A percentile compares a stretch with the other conserved stretches of the same genome.
Evolutionary conservation across 1,284 basidiomycete species (phyloP).

Genomic region (Trichosporon coremiiforme): DNA sequence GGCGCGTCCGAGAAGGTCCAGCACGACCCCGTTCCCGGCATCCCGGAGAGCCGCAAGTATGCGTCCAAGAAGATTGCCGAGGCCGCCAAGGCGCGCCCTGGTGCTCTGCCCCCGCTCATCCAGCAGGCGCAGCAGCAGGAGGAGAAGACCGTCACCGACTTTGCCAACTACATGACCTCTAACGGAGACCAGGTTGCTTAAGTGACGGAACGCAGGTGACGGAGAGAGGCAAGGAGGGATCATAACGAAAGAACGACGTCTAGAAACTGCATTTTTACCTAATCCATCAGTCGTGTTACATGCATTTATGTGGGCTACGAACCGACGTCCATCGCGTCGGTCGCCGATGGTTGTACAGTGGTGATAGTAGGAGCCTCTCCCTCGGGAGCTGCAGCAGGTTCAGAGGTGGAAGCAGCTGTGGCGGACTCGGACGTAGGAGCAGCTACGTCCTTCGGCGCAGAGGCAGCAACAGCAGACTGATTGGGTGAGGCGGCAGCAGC

Average conservation of each 20-base stretch:
- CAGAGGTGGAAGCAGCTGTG: not conserved
- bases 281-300: constrained; percentile 19
- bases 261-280: constrained; percentile 9
- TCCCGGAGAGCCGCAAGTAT: constrained; percentile 56
- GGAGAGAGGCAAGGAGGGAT: too few species aligned
- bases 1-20: constrained; percentile 67
- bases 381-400: not conserved
- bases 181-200: constrained; percentile 37
- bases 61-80: constrained; percentile 51
- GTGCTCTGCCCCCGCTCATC: constrained; percentile 50
- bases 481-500: not conserved
- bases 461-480: not conserved
- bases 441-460: not conserved
- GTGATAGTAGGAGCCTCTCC: not conserved
- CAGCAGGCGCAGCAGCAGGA: constrained; percentile 38
- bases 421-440: not conserved
- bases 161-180: constrained; percentile 50
- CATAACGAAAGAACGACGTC: not conserved
- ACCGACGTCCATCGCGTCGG: constrained; percentile 19
- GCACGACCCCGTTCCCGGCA: constrained; percentile 56
- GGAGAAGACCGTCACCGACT: constrained; percentile 35
- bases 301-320: constrained; percentile 23
- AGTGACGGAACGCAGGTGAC: not conserved
- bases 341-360: not conserved
- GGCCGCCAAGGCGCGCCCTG: constrained; percentile 51